phyloP scores from a whole-genome alignment of 2,329 filamentous ascomycete species.

The Penicillium sp. region DNA sequence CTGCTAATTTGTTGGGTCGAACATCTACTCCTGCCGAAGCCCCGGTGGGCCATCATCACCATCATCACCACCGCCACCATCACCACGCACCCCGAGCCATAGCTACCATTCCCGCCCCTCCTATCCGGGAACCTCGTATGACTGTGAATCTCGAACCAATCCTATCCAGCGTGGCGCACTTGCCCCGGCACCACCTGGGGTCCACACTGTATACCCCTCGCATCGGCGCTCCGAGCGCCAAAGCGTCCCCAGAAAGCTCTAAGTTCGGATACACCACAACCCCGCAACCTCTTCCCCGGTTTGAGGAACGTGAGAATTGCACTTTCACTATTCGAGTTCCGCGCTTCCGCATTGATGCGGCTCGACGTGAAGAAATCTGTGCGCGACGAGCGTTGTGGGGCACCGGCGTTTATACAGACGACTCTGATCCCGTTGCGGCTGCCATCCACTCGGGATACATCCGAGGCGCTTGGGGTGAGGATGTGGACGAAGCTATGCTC shows the following conservation, averaged over 20 bases:
- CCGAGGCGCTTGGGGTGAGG: constrained; percentile 80
- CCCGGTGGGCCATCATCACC: constrained; percentile 40
- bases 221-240: constrained; percentile 53
- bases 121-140: constrained; percentile 61
- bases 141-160: constrained; percentile 70
- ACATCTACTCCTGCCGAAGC: constrained; percentile 33
- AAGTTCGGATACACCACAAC: constrained; percentile 61
- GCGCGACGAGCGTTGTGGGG: constrained; percentile 82
- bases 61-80: constrained; percentile 50
- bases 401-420: constrained; percentile 91
- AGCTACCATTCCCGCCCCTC: constrained; percentile 30
- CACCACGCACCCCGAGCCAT: constrained; percentile 31
- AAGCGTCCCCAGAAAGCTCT: constrained; percentile 47
- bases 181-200: constrained; percentile 78
- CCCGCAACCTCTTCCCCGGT: constrained; percentile 74
- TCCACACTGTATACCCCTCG: constrained; percentile 77
- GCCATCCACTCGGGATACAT: constrained; percentile 95
- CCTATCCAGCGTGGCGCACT: constrained; percentile 68
- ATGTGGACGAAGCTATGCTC: constrained; percentile 71
- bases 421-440: constrained; percentile 89
- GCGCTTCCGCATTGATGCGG: constrained; percentile 69
- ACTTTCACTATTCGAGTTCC: constrained; percentile 87
- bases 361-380: constrained; percentile 80
- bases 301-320: constrained; percentile 80
- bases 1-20: constrained; percentile 33